Conservation (phyloP, 305 asterid genomes). For the Euphrasia arctica region DNA sequence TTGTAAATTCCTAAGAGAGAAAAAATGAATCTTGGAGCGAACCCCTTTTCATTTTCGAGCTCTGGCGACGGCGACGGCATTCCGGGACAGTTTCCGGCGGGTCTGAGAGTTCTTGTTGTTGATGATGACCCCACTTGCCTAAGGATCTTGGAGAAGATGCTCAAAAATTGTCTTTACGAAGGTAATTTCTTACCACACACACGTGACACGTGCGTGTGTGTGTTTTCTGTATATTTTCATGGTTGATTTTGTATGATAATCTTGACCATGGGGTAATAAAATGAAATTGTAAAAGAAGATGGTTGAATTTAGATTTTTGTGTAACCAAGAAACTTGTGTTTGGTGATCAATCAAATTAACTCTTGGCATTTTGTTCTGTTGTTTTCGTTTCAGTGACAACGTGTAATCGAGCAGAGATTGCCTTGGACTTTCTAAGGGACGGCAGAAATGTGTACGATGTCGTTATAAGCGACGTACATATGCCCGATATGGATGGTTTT, state of each 20-base stretch:
- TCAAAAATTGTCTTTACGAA: neutral
- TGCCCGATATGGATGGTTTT: slow-evolving; percentile 5
- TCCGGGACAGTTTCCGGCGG: slow-evolving; percentile 14
- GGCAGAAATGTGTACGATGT: neutral
- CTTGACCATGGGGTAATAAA: neutral
- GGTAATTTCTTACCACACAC: neutral
- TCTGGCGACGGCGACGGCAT: neutral
- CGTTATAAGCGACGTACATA: slow-evolving; percentile 9
- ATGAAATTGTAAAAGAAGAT: neutral
- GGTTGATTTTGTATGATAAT: neutral
- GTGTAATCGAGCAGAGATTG: slow-evolving; percentile 5
- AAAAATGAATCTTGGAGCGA: slow-evolving; percentile 12
- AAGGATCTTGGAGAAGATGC: slow-evolving; percentile 12
- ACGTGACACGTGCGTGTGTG: no score
- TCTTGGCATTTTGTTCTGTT: neutral
- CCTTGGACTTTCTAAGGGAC: neutral
- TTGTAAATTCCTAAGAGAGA: slow-evolving; percentile 24
- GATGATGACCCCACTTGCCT: slow-evolving; percentile 42
- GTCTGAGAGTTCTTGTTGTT: slow-evolving; percentile 53
- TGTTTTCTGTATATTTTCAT: neutral
- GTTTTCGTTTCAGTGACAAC: neutral
- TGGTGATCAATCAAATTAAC: neutral
- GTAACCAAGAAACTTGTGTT: neutral
- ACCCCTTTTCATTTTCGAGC: neutral
- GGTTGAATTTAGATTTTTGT: neutral